Conservation (phyloP, 176 grass and related monocot species). For the Oryza glaberrima region DNA sequence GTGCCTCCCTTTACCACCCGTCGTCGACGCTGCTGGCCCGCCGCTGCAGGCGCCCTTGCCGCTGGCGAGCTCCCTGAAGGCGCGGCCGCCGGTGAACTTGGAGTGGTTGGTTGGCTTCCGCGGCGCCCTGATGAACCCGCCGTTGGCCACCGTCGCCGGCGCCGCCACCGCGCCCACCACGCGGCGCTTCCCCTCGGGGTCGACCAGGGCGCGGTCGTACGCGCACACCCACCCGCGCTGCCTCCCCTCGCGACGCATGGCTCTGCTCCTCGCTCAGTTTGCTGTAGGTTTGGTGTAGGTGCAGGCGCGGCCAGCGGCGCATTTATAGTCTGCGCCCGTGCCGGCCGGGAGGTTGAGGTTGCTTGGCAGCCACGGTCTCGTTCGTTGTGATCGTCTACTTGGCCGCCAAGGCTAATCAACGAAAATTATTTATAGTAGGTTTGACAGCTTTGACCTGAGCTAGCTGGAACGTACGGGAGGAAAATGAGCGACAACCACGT, state of each 20-base stretch:
- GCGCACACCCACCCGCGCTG: not conserved
- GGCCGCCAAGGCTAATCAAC: not conserved
- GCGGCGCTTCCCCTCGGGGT: not conserved
- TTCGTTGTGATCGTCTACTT: not conserved
- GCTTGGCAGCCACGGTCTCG: not conserved
- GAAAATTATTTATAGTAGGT: too few species aligned
- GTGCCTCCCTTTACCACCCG: not conserved
- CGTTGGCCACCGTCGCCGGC: not conserved
- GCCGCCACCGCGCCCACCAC: not conserved
- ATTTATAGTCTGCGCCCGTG: not conserved
- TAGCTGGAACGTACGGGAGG: too few species aligned
- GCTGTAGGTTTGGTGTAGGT: not conserved
- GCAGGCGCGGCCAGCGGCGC: not conserved
- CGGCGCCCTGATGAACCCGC: not conserved
- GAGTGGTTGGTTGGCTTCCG: constrained; percentile 5
- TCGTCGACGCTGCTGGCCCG: too few species aligned
- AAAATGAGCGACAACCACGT: too few species aligned
- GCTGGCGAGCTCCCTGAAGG: not conserved
- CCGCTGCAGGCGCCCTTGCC: not conserved
- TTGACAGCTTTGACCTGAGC: too few species aligned
- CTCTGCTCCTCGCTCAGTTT: not conserved
- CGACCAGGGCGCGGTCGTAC: not conserved
- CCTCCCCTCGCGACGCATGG: not conserved
- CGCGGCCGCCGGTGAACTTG: constrained; percentile 3
- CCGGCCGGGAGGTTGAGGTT: too few species aligned